Percentiles rank a stretch among this genome's conserved stretches.
phyloP scores from a whole-genome alignment of 169 alveolate species.

The Miamiensis avidus region DNA sequence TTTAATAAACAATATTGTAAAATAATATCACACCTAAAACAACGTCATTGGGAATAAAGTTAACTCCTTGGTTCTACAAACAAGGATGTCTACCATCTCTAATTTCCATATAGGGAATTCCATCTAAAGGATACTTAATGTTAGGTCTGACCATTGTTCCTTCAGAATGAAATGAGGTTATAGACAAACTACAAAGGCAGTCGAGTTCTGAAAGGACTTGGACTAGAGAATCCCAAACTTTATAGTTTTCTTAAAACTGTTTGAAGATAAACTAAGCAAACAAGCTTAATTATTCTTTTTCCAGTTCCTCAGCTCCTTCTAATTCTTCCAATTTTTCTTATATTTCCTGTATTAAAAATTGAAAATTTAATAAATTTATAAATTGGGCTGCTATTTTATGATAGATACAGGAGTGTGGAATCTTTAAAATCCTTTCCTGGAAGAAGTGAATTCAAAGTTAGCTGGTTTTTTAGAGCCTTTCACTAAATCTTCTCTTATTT shows the following conservation, averaged over 20 bases:
- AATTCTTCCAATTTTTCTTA: slow-evolving; percentile 70
- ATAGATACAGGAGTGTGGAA: slow-evolving; percentile 81
- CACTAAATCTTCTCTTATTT: slow-evolving; percentile 80
- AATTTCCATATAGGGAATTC: slow-evolving; percentile 56
- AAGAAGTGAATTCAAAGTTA: slow-evolving; percentile 91
- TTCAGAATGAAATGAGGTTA: slow-evolving; percentile 38
- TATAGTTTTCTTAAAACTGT: slow-evolving; percentile 75
- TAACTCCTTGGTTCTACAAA: slow-evolving; percentile 29
- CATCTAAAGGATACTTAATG: slow-evolving; percentile 40
- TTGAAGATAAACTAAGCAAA: slow-evolving; percentile 78
- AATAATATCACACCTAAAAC: slow-evolving; percentile 37
- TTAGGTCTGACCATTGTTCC: slow-evolving; percentile 61
- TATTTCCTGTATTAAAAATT: slow-evolving; percentile 32
- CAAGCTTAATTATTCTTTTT: slow-evolving; percentile 83
- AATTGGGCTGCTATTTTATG: slow-evolving; percentile 43
- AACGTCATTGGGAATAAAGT: slow-evolving; percentile 84
- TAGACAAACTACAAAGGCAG: slow-evolving; percentile 90
- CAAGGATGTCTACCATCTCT: slow-evolving; percentile 74
- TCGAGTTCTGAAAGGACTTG: slow-evolving; percentile 91
- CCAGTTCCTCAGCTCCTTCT: slow-evolving; percentile 88
- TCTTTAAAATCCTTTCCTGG: slow-evolving; percentile 91
- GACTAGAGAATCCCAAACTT: slow-evolving; percentile 71
- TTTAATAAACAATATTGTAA: too few species aligned
- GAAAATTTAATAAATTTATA: slow-evolving; percentile 42
- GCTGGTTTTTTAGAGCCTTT: slow-evolving; percentile 70